Evolutionary conservation across 2,329 filamentous ascomycete genomes (phyloP), one percentile per base, ranked within the genome.

Genomic region (Teratosphaeria pseudoeucalypti): DNA sequence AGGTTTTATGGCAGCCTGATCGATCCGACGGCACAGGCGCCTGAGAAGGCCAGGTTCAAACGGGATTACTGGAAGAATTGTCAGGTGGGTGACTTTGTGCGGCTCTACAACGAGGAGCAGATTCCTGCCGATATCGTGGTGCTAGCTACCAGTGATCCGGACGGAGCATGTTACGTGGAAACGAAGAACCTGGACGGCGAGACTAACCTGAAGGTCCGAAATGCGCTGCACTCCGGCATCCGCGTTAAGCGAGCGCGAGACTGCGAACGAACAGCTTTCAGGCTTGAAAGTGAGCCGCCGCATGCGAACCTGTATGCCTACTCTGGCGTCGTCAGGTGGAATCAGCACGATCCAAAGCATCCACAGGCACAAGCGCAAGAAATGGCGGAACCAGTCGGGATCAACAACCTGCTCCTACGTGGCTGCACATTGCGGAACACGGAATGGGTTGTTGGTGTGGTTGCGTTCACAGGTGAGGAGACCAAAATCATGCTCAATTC

Each of bases 401-500:
- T 99, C 74, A 96, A 96, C 79, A 99, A 99, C 70, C 75, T 97
- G 64, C 82, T 99, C 34, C 84, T 99, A 53, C 88, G 94, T 79
- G 94, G 94, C 58, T 96, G 91, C 76, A 95, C 91, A 67, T 76
- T 99, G 55, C 85, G 92, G 65, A 99, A 97, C 73, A 99, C 94
- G 0, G 92, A 97, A 70, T 99, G 94, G 94, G 82, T 91, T 58
- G 82, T 99, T 6, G 94, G 92, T 57, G 83, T 99, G 2, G 92
- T 97, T 56, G 80, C 95, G 19, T 99, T 95, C 75, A 97, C 94
- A 14, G 94, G 94, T 37, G 86, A 92, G 70, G 92, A 99, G 73
- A 96, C 92, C 37, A 99, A 97, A 77, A 97, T 96, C 73, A 99
- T 99, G 94, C 88, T 96, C 78, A 99, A 99, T 72, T 89, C 94